Conservation (phyloP, 129 eudicot genomes). For the Chrysanthemum seticuspe region DNA sequence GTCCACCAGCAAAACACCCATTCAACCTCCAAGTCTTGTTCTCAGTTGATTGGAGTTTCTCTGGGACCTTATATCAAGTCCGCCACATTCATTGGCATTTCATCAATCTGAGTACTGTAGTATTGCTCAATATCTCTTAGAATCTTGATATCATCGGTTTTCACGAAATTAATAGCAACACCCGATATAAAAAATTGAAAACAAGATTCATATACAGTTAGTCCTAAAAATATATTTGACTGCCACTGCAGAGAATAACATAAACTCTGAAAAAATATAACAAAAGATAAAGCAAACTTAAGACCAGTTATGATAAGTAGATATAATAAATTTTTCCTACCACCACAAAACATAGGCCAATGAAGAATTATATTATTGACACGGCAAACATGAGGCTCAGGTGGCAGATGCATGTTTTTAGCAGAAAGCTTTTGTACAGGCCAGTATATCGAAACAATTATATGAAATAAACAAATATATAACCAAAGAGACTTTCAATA, state of each 20-base stretch:
- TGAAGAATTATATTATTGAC: too few species aligned
- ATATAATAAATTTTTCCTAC: not conserved
- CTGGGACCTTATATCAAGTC: conserved; percentile 57
- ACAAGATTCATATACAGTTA: not conserved
- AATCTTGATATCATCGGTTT: conserved; percentile 85
- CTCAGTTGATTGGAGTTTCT: not conserved
- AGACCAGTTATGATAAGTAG: not conserved
- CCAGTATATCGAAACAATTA: too few species aligned
- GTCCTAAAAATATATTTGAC: not conserved
- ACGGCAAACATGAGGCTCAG: too few species aligned
- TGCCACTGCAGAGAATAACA: too few species aligned
- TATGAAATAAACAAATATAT: too few species aligned
- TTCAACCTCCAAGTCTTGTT: not conserved
- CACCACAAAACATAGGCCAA: not conserved
- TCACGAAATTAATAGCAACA: conserved; percentile 97
- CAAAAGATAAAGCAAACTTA: not conserved
- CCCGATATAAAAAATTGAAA: conserved; percentile 52
- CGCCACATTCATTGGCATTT: conserved; percentile 96
- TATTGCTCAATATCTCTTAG: conserved; percentile 95
- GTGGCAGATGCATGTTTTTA: too few species aligned
- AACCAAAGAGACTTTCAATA: too few species aligned
- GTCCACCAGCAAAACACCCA: conserved; percentile 15
- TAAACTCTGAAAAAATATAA: not conserved
- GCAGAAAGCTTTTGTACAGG: too few species aligned
- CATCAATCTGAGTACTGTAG: conserved; percentile 97